A percentile compares a stretch with the other conserved stretches of the same genome.
These are phyloP conservation scores for Podospora sp. DNA, from an alignment of 495 filamentous ascomycete genomes.

Conservation along the genomic window DNA sequence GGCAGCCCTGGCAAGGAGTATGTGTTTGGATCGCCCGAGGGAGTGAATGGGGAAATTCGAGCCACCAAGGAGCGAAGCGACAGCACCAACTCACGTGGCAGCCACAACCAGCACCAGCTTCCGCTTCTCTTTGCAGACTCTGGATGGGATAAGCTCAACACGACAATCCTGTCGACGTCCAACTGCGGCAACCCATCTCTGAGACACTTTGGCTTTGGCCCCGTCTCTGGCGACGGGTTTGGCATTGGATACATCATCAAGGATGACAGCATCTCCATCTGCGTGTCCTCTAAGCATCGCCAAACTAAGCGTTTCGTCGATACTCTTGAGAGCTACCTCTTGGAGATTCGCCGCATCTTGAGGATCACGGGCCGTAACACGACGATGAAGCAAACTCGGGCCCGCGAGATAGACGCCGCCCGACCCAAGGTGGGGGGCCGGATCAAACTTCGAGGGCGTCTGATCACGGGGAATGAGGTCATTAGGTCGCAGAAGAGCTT, in stretches of 20 bases:
- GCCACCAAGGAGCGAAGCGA: slow-evolving; percentile 40
- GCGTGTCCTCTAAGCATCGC: slow-evolving; percentile 86
- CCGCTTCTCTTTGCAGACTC: slow-evolving; percentile 83
- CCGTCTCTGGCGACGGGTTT: slow-evolving; percentile 91
- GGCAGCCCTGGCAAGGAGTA: slow-evolving; percentile 55
- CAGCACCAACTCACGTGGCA: slow-evolving; percentile 42
- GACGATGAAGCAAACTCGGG: slow-evolving; percentile 37
- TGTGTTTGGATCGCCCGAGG: background rate
- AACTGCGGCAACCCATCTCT: slow-evolving; percentile 99
- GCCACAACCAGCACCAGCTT: slow-evolving; percentile 47
- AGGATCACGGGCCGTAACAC: slow-evolving; percentile 57
- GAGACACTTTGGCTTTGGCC: slow-evolving; percentile 94
- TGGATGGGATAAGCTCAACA: slow-evolving; percentile 95
- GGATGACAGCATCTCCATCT: slow-evolving; percentile 89
- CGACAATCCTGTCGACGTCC: slow-evolving; percentile 91
- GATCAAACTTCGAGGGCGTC: slow-evolving; percentile 58
- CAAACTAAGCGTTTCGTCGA: slow-evolving; percentile 91
- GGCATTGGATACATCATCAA: slow-evolving; percentile 99
- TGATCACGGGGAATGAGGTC: slow-evolving; percentile 50
- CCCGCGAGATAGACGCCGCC: slow-evolving; percentile 48
- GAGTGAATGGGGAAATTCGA: slow-evolving; percentile 24
- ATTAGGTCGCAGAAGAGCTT: slow-evolving; percentile 45
- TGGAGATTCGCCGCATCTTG: slow-evolving; percentile 85
- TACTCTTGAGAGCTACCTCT: slow-evolving; percentile 82
- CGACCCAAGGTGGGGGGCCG: slow-evolving; percentile 25